Evolutionary conservation across 495 filamentous ascomycete genomes (phyloP).

Genomic region (Neurospora sp.): DNA sequence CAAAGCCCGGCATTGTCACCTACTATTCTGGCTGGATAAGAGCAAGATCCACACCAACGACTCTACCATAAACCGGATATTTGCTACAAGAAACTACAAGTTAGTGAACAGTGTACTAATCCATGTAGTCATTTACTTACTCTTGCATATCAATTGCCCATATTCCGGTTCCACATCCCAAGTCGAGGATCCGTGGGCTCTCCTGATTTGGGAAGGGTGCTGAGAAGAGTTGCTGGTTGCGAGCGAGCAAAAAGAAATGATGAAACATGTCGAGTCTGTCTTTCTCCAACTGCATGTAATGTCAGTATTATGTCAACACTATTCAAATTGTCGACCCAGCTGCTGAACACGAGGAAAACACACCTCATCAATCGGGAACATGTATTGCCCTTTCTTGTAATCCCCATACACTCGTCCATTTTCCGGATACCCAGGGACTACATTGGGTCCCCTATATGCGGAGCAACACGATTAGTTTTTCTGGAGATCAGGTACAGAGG

Average conservation of each 20-base stretch:
- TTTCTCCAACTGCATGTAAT: conserved; percentile 44
- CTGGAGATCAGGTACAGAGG: not conserved
- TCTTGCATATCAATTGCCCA: conserved; percentile 85
- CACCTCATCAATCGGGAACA: conserved; percentile 56
- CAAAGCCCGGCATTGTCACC: conserved; percentile 5
- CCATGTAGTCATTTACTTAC: conserved; percentile 32
- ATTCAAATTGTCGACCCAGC: not conserved
- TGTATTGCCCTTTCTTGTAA: conserved; percentile 46
- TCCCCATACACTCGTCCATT: conserved; percentile 24
- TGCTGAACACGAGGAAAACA: not conserved
- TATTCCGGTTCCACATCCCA: conserved; percentile 84
- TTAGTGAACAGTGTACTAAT: not conserved
- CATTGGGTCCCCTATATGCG: not conserved
- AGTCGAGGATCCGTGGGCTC: conserved; percentile 54
- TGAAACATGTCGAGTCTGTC: conserved; percentile 73
- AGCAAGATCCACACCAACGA: conserved; percentile 48
- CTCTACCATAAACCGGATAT: conserved; percentile 8
- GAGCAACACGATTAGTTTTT: not conserved
- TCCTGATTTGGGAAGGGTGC: conserved; percentile 36
- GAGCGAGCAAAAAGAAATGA: conserved; percentile 59
- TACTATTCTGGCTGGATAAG: conserved; percentile 70
- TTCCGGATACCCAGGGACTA: conserved; percentile 1
- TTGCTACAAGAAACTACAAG: conserved; percentile 13
- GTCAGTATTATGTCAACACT: conserved; percentile 5
- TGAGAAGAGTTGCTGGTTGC: conserved; percentile 44